phyloP scores from a whole-genome alignment of 1,284 basidiomycete species.

The Ceratobasidium sp. region DNA sequence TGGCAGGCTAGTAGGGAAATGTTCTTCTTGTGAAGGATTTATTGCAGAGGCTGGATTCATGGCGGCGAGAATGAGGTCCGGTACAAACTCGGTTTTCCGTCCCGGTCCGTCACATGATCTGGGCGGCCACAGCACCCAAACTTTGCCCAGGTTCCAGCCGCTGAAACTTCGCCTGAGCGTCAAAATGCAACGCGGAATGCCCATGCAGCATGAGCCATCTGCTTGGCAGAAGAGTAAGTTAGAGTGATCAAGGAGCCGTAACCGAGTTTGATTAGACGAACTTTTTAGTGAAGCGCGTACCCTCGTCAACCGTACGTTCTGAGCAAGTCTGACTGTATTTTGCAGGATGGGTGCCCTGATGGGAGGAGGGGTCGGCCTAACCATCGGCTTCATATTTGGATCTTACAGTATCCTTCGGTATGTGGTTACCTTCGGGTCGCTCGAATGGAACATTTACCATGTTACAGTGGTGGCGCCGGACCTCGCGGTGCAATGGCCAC shows the following conservation, averaged over 20 bases:
- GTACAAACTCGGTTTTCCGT: not conserved
- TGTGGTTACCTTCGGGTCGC: slow-evolving; percentile 52
- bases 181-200: slow-evolving; percentile 62
- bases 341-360: slow-evolving; percentile 91
- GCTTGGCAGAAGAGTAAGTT: slow-evolving; percentile 78
- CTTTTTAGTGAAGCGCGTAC: slow-evolving; percentile 48
- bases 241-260: not conserved
- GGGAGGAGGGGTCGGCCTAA: slow-evolving; percentile 92
- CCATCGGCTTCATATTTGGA: slow-evolving; percentile 97
- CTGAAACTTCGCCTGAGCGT: slow-evolving; percentile 14
- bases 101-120: slow-evolving; percentile 36
- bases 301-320: not conserved
- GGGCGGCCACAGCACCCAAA: slow-evolving; percentile 16
- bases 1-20: slow-evolving; percentile 64
- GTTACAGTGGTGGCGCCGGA: slow-evolving; percentile 82
- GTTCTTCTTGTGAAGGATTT: not conserved
- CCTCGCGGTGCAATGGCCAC: slow-evolving; percentile 88
- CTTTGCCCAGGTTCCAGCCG: slow-evolving; percentile 27
- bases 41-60: not conserved
- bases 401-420: slow-evolving; percentile 90
- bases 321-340: slow-evolving; percentile 6
- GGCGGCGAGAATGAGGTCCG: slow-evolving; percentile 30
- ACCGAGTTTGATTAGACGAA: not conserved
- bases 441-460: slow-evolving; percentile 3
- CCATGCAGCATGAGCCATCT: slow-evolving; percentile 64